Conservation (phyloP, 345 rosid species). For the Capsella bursapastoris region DNA sequence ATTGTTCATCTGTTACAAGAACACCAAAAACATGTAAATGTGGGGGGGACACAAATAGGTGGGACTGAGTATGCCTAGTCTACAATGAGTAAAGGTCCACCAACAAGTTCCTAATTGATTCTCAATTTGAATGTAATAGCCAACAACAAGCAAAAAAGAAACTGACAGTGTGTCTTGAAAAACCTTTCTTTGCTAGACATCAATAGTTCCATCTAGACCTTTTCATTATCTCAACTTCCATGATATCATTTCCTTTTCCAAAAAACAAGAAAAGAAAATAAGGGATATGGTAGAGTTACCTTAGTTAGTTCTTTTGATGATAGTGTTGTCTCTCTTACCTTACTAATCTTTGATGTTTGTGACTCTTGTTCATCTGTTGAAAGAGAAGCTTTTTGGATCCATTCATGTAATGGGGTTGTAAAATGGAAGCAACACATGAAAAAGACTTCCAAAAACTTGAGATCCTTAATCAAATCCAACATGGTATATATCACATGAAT, state of each 20-base stretch:
- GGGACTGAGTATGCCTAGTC: conserved; percentile 32
- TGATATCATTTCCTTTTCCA: not conserved
- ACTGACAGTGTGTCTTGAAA: conserved; percentile 22
- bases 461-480: conserved; percentile 9
- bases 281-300: conserved; percentile 11
- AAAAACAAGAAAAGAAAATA: not conserved
- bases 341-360: conserved; percentile 4
- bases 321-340: not conserved
- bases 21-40: not conserved
- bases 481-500: conserved; percentile 19
- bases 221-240: conserved; percentile 28
- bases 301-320: conserved; percentile 21
- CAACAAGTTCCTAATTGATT: conserved; percentile 34
- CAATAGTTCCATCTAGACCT: conserved; percentile 22
- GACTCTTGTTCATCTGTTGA: conserved; percentile 16
- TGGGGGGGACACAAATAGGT: conserved; percentile 26
- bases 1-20: conserved; percentile 1
- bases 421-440: no score
- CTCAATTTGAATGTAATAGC: conserved; percentile 34
- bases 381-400: conserved; percentile 27
- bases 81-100: conserved; percentile 33
- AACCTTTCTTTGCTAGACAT: conserved; percentile 25
- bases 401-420: not conserved
- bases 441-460: conserved; percentile 18
- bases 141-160: conserved; percentile 19